Evolutionary conservation across 257 asterid species (phyloP), one percentile per base, ranked within the genome.

Genomic region (Solanum arcanum): DNA sequence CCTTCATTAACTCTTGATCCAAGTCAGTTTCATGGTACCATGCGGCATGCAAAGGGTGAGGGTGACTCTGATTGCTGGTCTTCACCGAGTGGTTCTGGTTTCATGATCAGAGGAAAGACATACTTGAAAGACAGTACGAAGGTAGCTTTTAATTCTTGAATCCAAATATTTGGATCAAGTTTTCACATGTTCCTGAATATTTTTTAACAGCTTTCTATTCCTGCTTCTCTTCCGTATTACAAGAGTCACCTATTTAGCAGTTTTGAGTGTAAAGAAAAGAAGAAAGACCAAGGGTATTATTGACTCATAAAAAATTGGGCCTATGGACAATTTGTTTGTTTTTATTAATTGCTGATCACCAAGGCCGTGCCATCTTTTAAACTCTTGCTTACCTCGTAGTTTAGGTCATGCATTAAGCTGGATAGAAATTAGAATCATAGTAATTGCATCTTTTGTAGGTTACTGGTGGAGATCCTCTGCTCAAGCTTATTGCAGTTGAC

Each of bases 401-500:
- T 42, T 42, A 27, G 7, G 69, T 80, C 85, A 29, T 80, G 85
- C 75, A 72, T 35, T 74, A 72, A 29, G 70, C 83, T 86, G 64
- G 84, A 86, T n/a, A 73, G 15, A 23, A 27, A 49, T 85, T 35
- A 33, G 23, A 47, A 41, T 86, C 86, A 12, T 87, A 62, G 72
- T 90, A 70, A 83, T 37, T 83, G 87, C 86, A 86, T 69, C 80
- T 60, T 87, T 88, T 88, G 86, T 91, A 97, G 99, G 94, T 96
- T 83, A 93, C 93, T 88, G 99, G 98, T 81, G 98, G 98, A 82
- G 98, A 96, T 49, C 99, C 99, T 69, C 94, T 95, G 91, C 94
- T 97, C 87, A 96, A 93, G 94, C 98, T 97, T 89, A 86, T 97
- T 60, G 98, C 98, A 47, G 99, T 97, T 90, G 99, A 97, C 92